phyloP scores from a whole-genome alignment of 495 filamentous ascomycete genomes.

The Emericellopsis terricola region DNA sequence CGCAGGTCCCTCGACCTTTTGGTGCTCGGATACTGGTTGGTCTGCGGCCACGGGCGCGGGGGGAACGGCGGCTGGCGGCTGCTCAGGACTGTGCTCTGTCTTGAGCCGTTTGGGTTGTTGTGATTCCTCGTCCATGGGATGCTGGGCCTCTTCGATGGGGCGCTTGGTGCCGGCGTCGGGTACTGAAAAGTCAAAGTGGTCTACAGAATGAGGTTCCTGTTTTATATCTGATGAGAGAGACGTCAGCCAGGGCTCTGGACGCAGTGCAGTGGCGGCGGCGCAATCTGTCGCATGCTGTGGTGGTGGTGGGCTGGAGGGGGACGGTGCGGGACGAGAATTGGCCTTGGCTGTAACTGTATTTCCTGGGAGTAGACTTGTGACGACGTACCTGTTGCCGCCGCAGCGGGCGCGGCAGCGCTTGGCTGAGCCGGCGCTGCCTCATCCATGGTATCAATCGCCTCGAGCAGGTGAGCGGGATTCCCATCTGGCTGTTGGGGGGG shows the following conservation, averaged over 20 bases:
- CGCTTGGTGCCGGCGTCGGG: constrained; percentile 2
- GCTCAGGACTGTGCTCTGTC: too few relatives aligned
- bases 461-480: neutral
- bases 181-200: constrained; percentile 2
- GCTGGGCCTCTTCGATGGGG: neutral
- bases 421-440: constrained; percentile 2
- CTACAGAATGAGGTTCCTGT: neutral
- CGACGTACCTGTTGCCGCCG: neutral
- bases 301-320: too few relatives aligned
- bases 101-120: too few relatives aligned
- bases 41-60: too few relatives aligned
- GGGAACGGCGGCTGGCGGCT: too few relatives aligned
- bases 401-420: neutral
- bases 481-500: neutral
- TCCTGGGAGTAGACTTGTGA: too few relatives aligned
- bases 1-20: too few relatives aligned
- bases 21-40: too few relatives aligned
- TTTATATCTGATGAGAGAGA: neutral
- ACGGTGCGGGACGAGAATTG: too few relatives aligned
- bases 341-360: neutral
- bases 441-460: constrained; percentile 3
- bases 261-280: neutral
- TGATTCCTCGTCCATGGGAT: neutral
- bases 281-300: too few relatives aligned
- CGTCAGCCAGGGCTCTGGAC: neutral